Base-by-base conservation (phyloP, 768 basidiomycete genomes). In the Collybia sordida region DNA sequence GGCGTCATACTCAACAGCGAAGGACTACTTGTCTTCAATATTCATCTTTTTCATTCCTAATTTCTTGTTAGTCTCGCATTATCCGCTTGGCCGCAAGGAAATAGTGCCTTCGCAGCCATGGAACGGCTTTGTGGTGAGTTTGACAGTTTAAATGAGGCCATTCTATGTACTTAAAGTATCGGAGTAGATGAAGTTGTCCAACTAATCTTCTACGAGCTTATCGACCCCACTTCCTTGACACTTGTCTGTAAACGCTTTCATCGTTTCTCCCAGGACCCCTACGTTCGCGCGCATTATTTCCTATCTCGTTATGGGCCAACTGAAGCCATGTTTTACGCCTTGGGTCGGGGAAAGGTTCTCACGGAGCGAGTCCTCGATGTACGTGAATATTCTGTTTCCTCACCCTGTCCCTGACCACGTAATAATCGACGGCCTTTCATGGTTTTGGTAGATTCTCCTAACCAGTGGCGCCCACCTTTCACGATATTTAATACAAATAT, bases 271-370 rank as follows among this genome's bases (percentile, higher is more conserved):
- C 78, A 77, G 65, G 87, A 87, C 68, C 79, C 87, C 50, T 90
- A 88, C 62, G 81, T 88, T 55, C 79, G 87, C 55, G 86, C 88
- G 7, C 80, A 80, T 61, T 91, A 90, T 67, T 90, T 91, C 66
- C 79, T 91, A 57, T 68, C 74, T 56, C 85, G 88, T 57, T 82
- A 88, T 68, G 89, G 89, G 21, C 73, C 71, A 42, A 76, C 80
- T 44, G 79, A 89, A 59, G 88, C 88, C 44, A 68, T 90, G 59
- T 91, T 81, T 63, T 80, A 81, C 72, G 88, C 88, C n/a, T 68
- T 91, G 53, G 83, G 85, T 17, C 75, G 86, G 51, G 87, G 87
- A 17, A 85, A 76, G 64, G 69, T 88, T 34, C 61, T 90, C 42
- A 82, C 71, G 36, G 79, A 82, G 52, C 72, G 75, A 41, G 85